A percentile compares a stretch with the other conserved stretches of the same genome.
phyloP scores from a whole-genome alignment of 225 moss, liverwort and hornwort species.

The Thuidium tamariscinum region DNA sequence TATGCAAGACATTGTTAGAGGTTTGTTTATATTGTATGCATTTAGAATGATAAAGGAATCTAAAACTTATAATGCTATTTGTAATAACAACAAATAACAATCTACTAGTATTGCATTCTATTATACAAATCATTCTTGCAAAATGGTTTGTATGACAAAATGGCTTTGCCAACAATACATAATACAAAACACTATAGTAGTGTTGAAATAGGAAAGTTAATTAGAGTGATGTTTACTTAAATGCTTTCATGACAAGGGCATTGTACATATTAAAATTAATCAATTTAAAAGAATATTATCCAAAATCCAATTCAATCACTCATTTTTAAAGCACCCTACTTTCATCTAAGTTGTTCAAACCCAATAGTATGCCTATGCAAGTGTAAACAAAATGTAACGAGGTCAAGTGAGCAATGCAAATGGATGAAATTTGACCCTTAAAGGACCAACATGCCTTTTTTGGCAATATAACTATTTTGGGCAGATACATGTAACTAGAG shows the following conservation, averaged over 20 bases:
- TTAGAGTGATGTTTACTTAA: neutral
- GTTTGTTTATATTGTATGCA: neutral
- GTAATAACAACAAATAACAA: neutral
- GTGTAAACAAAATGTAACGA: neutral
- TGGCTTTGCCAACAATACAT: neutral
- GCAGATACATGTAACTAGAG: no score
- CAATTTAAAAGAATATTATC: neutral
- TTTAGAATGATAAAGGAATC: neutral
- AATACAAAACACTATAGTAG: neutral
- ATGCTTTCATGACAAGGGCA: neutral
- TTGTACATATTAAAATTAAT: neutral
- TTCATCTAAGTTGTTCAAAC: neutral
- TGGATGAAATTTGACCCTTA: neutral
- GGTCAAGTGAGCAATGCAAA: neutral
- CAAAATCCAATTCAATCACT: rapidly evolving
- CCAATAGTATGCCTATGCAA: neutral
- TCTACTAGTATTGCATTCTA: no score
- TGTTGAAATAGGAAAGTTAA: neutral
- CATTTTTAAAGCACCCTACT: neutral
- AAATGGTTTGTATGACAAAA: no score
- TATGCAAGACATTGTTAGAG: neutral
- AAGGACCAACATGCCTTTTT: no score
- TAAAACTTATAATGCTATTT: neutral
- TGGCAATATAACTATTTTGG: no score
- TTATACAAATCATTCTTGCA: neutral